phyloP scores from a whole-genome alignment of 164 flowering plant species.

The Berberis thunbergii region DNA sequence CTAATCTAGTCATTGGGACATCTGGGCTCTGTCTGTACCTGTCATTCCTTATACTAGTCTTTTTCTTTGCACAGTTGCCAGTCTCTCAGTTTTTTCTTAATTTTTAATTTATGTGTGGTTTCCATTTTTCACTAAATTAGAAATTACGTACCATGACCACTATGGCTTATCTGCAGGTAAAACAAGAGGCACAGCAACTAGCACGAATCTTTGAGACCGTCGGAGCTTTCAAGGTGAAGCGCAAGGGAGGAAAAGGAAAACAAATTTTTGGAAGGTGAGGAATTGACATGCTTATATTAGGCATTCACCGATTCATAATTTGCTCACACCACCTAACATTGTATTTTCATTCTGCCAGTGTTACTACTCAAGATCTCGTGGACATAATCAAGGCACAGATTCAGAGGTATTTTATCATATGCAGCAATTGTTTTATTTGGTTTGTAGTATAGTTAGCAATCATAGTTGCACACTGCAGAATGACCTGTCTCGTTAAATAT shows the following conservation, averaged over 20 bases:
- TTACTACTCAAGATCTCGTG: slow-evolving; percentile 88
- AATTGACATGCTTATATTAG: slow-evolving; percentile 5
- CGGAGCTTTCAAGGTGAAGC: slow-evolving; percentile 92
- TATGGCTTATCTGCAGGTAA: slow-evolving; percentile 41
- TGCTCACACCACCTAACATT: slow-evolving; percentile 7
- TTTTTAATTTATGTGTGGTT: not conserved
- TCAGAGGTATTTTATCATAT: slow-evolving; percentile 44
- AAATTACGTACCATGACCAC: not conserved
- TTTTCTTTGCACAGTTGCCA: too few relatives aligned
- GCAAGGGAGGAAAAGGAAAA: slow-evolving; percentile 90
- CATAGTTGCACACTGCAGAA: too few relatives aligned
- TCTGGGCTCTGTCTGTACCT: too few relatives aligned
- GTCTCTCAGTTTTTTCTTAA: too few relatives aligned
- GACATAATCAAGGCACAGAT: slow-evolving; percentile 95
- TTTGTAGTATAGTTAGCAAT: too few relatives aligned
- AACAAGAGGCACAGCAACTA: slow-evolving; percentile 91
- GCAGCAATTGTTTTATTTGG: too few relatives aligned
- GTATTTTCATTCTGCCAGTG: slow-evolving; percentile 37
- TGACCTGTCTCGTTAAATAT: too few relatives aligned
- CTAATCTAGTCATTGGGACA: too few relatives aligned
- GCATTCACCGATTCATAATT: not conserved
- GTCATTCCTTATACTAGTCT: too few relatives aligned
- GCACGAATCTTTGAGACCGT: slow-evolving; percentile 81
- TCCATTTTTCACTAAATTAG: not conserved
- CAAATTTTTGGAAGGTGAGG: slow-evolving; percentile 89